Conservation (phyloP, 139 green algal genomes). For the Chlorella sp. region DNA sequence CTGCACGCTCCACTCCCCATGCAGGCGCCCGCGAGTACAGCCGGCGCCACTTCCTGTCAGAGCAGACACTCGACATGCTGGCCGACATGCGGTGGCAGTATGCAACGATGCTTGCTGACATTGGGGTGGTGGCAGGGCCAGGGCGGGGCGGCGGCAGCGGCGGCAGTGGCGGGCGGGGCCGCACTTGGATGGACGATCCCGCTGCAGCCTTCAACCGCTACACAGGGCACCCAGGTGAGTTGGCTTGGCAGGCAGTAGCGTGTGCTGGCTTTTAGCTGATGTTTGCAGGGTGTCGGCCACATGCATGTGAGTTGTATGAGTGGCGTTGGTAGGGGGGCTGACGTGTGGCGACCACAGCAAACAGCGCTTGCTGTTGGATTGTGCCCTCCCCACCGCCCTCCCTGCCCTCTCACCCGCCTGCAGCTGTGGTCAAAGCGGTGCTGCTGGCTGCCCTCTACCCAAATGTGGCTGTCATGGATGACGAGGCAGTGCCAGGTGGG, state of each 20-base stretch:
- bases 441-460: constrained; percentile 90
- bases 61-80: constrained; percentile 79
- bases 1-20: too few species aligned
- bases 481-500: constrained; percentile 40
- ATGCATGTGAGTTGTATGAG: too few species aligned
- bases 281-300: too few species aligned
- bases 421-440: constrained; percentile 74
- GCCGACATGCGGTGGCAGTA: constrained; percentile 88
- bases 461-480: constrained; percentile 82
- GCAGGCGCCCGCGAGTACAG: constrained; percentile 21
- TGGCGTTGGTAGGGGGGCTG: too few species aligned
- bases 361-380: too few species aligned
- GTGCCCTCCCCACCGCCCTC: too few species aligned
- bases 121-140: constrained; percentile 54
- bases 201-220: constrained; percentile 33
- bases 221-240: constrained; percentile 3
- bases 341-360: too few species aligned
- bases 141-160: constrained; percentile 10
- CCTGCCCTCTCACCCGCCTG: not conserved
- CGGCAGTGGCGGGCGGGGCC: not conserved
- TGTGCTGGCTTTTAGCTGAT: too few species aligned
- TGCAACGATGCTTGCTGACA: constrained; percentile 83
- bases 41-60: constrained; percentile 58
- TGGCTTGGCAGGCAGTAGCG: too few species aligned
- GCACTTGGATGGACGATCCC: constrained; percentile 44